phyloP scores from a whole-genome alignment of 177 flowering plant genomes.

The Vitis hybrid region DNA sequence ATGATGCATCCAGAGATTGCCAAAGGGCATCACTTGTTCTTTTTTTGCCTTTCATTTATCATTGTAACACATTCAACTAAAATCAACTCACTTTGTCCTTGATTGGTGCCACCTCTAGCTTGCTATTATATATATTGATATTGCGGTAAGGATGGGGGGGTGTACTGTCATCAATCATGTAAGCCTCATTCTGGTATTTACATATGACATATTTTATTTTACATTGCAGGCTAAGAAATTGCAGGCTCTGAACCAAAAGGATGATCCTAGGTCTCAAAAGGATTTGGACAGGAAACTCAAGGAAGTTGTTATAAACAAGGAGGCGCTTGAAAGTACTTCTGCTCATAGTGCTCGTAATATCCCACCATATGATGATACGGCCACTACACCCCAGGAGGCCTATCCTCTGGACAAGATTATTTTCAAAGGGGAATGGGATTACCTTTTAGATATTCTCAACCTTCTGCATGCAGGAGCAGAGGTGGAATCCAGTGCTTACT shows the following conservation, averaged over 20 bases:
- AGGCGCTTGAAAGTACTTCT: slow-evolving; percentile 43
- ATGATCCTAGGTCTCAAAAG: slow-evolving; percentile 32
- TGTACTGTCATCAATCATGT: not conserved
- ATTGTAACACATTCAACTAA: too few relatives aligned
- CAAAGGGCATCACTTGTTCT: too few relatives aligned
- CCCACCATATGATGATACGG: slow-evolving; percentile 68
- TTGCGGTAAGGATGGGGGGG: too few relatives aligned
- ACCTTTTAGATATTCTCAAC: slow-evolving; percentile 51
- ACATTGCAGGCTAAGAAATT: slow-evolving; percentile 45
- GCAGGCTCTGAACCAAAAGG: slow-evolving; percentile 27
- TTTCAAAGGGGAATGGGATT: slow-evolving; percentile 59
- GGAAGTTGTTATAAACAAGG: slow-evolving; percentile 32
- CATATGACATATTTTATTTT: not conserved
- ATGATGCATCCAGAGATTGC: too few relatives aligned
- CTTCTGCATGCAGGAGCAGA: slow-evolving; percentile 29
- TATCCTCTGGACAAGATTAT: slow-evolving; percentile 83
- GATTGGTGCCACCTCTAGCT: too few relatives aligned
- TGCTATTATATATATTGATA: too few relatives aligned
- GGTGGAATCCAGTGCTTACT: slow-evolving; percentile 34
- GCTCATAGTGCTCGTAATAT: slow-evolving; percentile 39
- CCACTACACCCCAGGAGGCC: slow-evolving; percentile 63
- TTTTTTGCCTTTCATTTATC: too few relatives aligned
- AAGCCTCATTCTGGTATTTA: not conserved
- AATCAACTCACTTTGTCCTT: too few relatives aligned
- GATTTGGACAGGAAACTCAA: slow-evolving; percentile 34